Percentiles rank a stretch among this genome's conserved stretches.
phyloP scores from a whole-genome alignment of 805 yeast species.

The Myxozyma lipomycoides region DNA sequence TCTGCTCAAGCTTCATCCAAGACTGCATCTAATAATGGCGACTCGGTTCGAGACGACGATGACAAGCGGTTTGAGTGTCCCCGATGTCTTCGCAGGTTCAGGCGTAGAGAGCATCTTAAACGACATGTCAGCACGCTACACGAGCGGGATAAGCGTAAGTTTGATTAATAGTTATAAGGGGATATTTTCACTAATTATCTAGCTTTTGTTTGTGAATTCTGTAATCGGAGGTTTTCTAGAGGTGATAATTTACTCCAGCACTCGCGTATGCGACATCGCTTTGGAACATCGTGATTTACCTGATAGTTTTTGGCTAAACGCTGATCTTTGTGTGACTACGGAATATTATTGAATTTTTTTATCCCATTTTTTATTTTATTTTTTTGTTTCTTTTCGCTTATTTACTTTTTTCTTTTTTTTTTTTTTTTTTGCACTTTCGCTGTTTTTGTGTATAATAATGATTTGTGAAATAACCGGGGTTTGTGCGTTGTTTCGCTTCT shows the following conservation, averaged over 20 bases:
- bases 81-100: slow-evolving; percentile 60
- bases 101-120: slow-evolving; percentile 72
- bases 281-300: neutral
- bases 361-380: too few relatives aligned
- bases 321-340: too few relatives aligned
- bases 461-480: too few relatives aligned
- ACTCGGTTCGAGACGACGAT: slow-evolving; percentile 6
- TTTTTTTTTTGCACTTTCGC: neutral
- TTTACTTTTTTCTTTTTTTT: neutral
- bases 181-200: neutral
- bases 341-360: too few relatives aligned
- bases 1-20: too few relatives aligned
- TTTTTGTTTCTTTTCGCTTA: neutral
- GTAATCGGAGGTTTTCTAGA: slow-evolving; percentile 62
- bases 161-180: neutral
- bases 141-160: slow-evolving; percentile 54
- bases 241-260: slow-evolving; percentile 66
- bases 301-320: neutral
- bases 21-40: too few relatives aligned
- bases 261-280: slow-evolving; percentile 49
- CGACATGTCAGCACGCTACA: slow-evolving; percentile 72
- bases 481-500: too few relatives aligned
- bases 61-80: slow-evolving; percentile 50
- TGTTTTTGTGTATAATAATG: neutral
- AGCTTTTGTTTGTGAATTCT: slow-evolving; percentile 55